phyloP scores from a whole-genome alignment of 257 asterid genomes.

The Mentha longifolia region DNA sequence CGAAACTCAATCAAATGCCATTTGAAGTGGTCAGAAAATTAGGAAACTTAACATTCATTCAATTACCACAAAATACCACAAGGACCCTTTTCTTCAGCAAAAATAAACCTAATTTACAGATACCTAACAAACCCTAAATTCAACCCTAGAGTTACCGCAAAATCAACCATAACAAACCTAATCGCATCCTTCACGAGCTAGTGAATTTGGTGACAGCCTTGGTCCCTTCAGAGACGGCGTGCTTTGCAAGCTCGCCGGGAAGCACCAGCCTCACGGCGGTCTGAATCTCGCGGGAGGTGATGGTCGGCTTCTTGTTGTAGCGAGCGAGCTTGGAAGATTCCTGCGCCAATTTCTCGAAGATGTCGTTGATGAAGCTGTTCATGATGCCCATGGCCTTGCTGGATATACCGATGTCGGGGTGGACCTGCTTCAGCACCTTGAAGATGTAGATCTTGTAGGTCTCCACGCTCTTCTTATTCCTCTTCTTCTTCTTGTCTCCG shows the following conservation, averaged over 20 bases:
- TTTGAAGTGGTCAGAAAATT: too few relatives aligned
- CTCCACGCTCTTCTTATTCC: conserved; percentile 50
- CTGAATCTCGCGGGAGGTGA: conserved; percentile 74
- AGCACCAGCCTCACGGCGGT: conserved; percentile 71
- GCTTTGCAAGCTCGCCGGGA: conserved; percentile 76
- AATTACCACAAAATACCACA: conserved; percentile 5
- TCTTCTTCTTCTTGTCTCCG: conserved; percentile 72
- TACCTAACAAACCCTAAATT: conserved; percentile 19
- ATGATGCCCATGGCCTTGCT: conserved; percentile 84
- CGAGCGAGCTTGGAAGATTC: conserved; percentile 60
- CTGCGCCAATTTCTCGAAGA: conserved; percentile 69
- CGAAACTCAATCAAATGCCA: too few relatives aligned
- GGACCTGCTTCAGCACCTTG: conserved; percentile 78
- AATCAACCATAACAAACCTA: neutral
- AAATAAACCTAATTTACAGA: conserved; percentile 25
- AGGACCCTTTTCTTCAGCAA: neutral
- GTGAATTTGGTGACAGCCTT: conserved; percentile 84
- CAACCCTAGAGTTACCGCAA: neutral
- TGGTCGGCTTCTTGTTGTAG: conserved; percentile 78
- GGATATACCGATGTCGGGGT: conserved; percentile 74
- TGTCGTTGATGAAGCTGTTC: conserved; percentile 81
- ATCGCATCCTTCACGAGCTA: conserved; percentile 42
- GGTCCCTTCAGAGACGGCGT: conserved; percentile 74
- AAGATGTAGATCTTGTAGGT: conserved; percentile 84
- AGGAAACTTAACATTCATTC: neutral